Conservation (phyloP, 2,329 filamentous ascomycete species). For the Hymenoscyphus repandus region DNA sequence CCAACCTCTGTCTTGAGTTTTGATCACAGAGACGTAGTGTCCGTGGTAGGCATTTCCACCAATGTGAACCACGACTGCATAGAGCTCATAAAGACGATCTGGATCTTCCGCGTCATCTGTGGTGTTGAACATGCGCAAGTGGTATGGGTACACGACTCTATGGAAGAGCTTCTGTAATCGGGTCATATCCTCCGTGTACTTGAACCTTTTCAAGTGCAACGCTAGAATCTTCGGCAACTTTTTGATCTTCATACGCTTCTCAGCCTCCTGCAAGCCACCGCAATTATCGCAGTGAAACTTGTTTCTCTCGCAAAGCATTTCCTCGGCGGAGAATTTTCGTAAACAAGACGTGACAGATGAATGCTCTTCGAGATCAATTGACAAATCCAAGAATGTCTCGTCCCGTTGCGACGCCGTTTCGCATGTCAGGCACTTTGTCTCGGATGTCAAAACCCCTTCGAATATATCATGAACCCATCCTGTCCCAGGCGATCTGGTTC, state of each 20-base stretch:
- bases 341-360: constrained; percentile 94
- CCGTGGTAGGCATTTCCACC: constrained; percentile 95
- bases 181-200: constrained; percentile 94
- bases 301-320: constrained; percentile 97
- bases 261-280: constrained; percentile 91
- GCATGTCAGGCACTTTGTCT: constrained; percentile 93
- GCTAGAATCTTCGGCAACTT: constrained; percentile 85
- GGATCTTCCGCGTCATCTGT: constrained; percentile 92
- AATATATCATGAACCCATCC: constrained; percentile 98
- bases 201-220: constrained; percentile 92
- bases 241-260: constrained; percentile 99
- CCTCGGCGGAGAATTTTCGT: constrained; percentile 92
- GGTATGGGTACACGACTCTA: constrained; percentile 93
- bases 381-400: constrained; percentile 92
- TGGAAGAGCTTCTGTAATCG: constrained; percentile 95
- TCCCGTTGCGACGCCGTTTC: constrained; percentile 93
- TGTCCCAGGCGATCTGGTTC: constrained; percentile 54
- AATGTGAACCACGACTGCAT: constrained; percentile 95
- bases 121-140: constrained; percentile 94
- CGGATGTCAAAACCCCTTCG: constrained; percentile 88
- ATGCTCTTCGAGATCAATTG: constrained; percentile 91
- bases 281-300: constrained; percentile 99
- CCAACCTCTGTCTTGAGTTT: constrained; percentile 94
- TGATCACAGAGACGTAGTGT: constrained; percentile 96
- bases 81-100: constrained; percentile 91